Evolutionary conservation across 768 basidiomycete species (phyloP).

Genomic region (Mycena venus): DNA sequence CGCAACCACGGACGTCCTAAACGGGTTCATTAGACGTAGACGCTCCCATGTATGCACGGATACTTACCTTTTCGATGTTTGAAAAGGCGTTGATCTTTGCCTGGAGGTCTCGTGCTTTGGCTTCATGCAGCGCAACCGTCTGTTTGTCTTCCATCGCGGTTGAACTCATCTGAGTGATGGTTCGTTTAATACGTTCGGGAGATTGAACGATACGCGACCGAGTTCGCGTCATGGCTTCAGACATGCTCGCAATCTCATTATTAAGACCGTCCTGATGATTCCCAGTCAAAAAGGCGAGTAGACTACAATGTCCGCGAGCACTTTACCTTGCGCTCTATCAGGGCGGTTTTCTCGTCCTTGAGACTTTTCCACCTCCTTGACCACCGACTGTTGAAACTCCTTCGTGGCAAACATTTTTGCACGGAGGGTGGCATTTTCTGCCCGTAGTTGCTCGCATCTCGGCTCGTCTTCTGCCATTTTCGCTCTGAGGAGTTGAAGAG

Average conservation of each 20-base stretch:
- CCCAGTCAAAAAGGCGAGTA: background rate
- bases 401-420: constrained; percentile 79
- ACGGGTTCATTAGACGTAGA: constrained; percentile 11
- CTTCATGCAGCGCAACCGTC: constrained; percentile 72
- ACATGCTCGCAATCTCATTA: constrained; percentile 68
- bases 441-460: constrained; percentile 67
- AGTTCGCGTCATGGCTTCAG: constrained; percentile 73
- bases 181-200: constrained; percentile 89
- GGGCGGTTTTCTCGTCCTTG: constrained; percentile 76
- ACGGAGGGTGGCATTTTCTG: constrained; percentile 72
- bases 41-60: background rate
- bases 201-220: constrained; percentile 89
- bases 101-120: constrained; percentile 83
- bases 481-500: constrained; percentile 54
- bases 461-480: constrained; percentile 80
- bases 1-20: constrained; percentile 78
- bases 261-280: constrained; percentile 68
- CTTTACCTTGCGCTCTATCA: constrained; percentile 76
- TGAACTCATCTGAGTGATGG: constrained; percentile 81
- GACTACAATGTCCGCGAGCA: constrained; percentile 13
- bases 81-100: constrained; percentile 78
- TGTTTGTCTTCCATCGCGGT: constrained; percentile 81
- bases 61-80: constrained; percentile 79
- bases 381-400: constrained; percentile 68
- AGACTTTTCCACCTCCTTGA: constrained; percentile 78